Base-by-base conservation (phyloP, 768 basidiomycete species). In the Leccinum truebloodii region DNA sequence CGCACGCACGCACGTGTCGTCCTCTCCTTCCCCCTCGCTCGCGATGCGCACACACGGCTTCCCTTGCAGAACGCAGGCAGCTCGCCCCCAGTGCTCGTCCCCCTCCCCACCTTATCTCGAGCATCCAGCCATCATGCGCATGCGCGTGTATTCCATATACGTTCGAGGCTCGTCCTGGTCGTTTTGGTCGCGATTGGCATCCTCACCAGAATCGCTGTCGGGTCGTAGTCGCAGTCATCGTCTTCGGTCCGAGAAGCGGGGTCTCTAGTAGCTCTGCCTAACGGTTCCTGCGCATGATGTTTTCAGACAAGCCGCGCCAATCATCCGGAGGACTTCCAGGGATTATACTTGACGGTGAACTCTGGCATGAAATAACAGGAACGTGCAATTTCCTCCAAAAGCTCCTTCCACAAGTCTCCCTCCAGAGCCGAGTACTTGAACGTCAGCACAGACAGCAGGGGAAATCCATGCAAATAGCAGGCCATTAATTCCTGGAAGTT, bases 101-200 rank as follows among this genome's bases (percentile, higher is more conserved):
- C 6, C 8, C 30, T 9, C 28, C 9, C 9, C 30, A 30, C 30
- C 30, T 30, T 30, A 30, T 30, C 30, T 9, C 30, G 30, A 30
- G 9, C 30, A 13, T 20, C 8, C 14, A 67, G 66, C 28, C 26
- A 60, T 68, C 54, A 68, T 68, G 39, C 20, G 54, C 34, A 55
- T 69, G 58, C 65, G 67, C 18, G 24, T 66, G 37, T 69, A 66
- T 41, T 59, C 67, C 53, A 68, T 68, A 60, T 67, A 67, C 28
- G 57, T 18, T 68, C 67, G 2, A 59, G n/a, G 20, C 34, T 6
- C 24, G 24, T 68, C 24, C 14, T 68, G 4, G 30, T 2, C 12
- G 41, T 65, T 39, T 50, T 68, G 39, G 16, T 59, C 13, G 18
- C 10, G 10, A 48, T 48, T 14, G 34, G 13, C 16, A 44, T 68